Base-by-base conservation (phyloP, 1,284 basidiomycete species). In the Xerocomus minutiporus region DNA sequence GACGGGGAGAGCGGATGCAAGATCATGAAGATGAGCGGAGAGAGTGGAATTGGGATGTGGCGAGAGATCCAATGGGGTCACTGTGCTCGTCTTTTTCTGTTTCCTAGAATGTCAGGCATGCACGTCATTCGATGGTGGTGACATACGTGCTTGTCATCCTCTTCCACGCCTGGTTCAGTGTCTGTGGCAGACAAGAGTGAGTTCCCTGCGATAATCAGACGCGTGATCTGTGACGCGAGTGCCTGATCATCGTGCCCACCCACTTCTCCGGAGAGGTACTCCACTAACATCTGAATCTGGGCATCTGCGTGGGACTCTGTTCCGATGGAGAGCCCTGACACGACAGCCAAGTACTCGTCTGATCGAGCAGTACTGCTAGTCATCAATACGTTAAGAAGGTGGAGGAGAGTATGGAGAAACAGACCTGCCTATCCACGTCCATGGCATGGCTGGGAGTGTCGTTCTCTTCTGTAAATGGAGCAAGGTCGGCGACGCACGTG, bases 161-260 rank as follows among this genome's bases (percentile, higher is more conserved):
- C 50, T 69, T 72, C 41, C 17, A 65, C 12, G 12, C 47, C 53
- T 36, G 61, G 64, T 12, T 67, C 64, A 5, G 38, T 53, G 48
- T 75, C 70, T 45, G 68, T 62, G 2, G 81, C 72, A 2, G 80
- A 72, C 1, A 82, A 79, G 8, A 97, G 70, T 2, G 92, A 93
- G 69, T 97, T 91, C 3, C 94, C 94, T 1, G 88, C 90, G 39
- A 97, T 78, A 34, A 98, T 80, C 5, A 97, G 72, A 8, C 93
- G 79, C 8, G 90, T 86, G 64, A 97, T 86, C 53, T 81, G 81
- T 1, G 84, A 75, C 0, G 86, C 82, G n/a, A 79, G 73, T 5
- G 75, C 62, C 61, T 84, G 83, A 52, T 92, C 88, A 57, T 80
- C 74, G 1, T 73, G 61, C 1, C 80, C 82, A n/a, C 90, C 91